Percentiles rank a stretch among this genome's conserved stretches.
Conservation (phyloP, 495 filamentous ascomycete species). For the Monascus purpureus region DNA sequence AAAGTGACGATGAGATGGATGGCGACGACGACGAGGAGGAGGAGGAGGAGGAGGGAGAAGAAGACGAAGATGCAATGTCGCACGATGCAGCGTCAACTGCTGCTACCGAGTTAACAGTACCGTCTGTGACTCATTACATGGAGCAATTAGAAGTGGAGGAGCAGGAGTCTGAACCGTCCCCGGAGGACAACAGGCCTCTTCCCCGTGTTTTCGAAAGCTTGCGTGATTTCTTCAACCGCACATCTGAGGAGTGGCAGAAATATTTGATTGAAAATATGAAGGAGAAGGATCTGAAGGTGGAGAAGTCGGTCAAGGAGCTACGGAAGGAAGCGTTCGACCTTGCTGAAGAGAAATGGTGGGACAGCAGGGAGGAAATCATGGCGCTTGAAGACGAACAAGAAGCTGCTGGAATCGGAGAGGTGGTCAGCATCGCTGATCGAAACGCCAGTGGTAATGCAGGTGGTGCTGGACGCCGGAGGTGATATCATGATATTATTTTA, state of each 20-base stretch:
- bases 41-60: slow-evolving; percentile 38
- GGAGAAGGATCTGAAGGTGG: slow-evolving; percentile 35
- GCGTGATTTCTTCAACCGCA: slow-evolving; percentile 82
- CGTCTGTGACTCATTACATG: slow-evolving; percentile 40
- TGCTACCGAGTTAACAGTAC: slow-evolving; percentile 22
- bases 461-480: slow-evolving; percentile 44
- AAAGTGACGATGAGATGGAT: slow-evolving; percentile 54
- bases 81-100: slow-evolving; percentile 22
- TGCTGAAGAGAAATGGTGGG: slow-evolving; percentile 97
- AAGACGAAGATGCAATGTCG: slow-evolving; percentile 28
- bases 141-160: slow-evolving; percentile 48
- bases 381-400: slow-evolving; percentile 93
- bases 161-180: slow-evolving; percentile 31
- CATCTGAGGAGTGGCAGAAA: slow-evolving; percentile 82
- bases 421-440: slow-evolving; percentile 71
- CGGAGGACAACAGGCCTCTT: slow-evolving; percentile 32
- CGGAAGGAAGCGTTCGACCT: slow-evolving; percentile 76
- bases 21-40: slow-evolving; percentile 54
- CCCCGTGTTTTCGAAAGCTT: slow-evolving; percentile 82
- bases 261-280: slow-evolving; percentile 54
- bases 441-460: slow-evolving; percentile 33
- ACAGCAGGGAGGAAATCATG: slow-evolving; percentile 87
- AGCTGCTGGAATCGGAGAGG: slow-evolving; percentile 87
- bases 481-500: slow-evolving; percentile 10
- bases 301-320: slow-evolving; percentile 74